These are phyloP conservation scores for Jaapia argillacea DNA, from an alignment of 768 basidiomycete species.

Conservation along the genomic window DNA sequence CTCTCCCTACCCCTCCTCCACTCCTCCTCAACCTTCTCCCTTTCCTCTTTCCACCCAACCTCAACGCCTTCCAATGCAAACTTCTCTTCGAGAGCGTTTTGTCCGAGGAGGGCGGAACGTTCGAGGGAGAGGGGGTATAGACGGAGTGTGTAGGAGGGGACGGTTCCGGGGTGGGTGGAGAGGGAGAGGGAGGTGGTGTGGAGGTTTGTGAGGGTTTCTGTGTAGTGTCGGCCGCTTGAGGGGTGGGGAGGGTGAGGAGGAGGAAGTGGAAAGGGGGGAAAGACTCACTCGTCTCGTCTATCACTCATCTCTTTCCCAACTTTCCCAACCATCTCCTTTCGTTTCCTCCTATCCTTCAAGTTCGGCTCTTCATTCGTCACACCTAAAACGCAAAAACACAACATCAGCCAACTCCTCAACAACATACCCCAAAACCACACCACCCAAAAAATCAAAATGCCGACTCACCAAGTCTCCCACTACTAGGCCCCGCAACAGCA, in stretches of 20 bases:
- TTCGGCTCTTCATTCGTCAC: constrained; percentile 6
- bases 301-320: constrained; percentile 66
- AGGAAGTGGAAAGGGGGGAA: constrained; percentile 3
- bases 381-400: constrained; percentile 4
- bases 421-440: constrained; percentile 4
- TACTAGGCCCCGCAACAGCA: constrained; percentile 31
- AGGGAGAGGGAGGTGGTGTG: constrained; percentile 51
- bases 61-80: constrained; percentile 58
- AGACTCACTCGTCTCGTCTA: constrained; percentile 62
- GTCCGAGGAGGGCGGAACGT: constrained; percentile 63
- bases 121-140: constrained; percentile 67
- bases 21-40: constrained; percentile 73
- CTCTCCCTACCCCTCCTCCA: constrained; percentile 68
- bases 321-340: constrained; percentile 61
- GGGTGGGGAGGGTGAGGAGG: constrained; percentile 3
- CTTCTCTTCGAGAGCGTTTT: constrained; percentile 57
- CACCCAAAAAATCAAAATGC: constrained; percentile 1
- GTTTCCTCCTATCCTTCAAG: constrained; percentile 43
- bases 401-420: not conserved
- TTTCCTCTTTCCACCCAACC: constrained; percentile 69
- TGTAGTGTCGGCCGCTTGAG: constrained; percentile 46
- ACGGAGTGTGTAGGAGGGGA: constrained; percentile 57
- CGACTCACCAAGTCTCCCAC: constrained; percentile 30
- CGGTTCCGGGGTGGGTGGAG: constrained; percentile 56
- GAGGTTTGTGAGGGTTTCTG: constrained; percentile 53